Evolutionary conservation across 495 filamentous ascomycete genomes (phyloP), one percentile per base, ranked within the genome.

Genomic region (Podospora didyma): DNA sequence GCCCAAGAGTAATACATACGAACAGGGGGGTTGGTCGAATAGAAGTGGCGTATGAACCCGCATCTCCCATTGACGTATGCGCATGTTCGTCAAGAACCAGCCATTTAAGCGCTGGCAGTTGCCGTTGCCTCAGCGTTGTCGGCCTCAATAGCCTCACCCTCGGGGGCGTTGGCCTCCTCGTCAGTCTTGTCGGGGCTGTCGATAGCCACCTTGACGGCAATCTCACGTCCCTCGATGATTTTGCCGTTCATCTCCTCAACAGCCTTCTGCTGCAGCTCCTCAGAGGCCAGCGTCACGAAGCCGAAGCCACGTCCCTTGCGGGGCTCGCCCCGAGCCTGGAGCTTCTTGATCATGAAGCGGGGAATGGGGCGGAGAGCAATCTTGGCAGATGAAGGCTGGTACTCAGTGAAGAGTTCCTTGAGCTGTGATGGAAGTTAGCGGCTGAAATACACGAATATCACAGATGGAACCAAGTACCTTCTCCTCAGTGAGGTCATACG

Each of bases 291-390:
- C 60, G 90, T 97, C 57, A 98, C 95, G 73, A 98, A 98, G 49
- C 94, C 94, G 73, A 98, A 98, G 49, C 94, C 94, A 77, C 94
- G 94, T 51, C 95, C 96, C 88, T 98, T 98, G 81, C 94, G 95
- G 59, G 93, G 88, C 79, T 98, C 94, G 62, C 92, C 92, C 65
- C 94, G 93, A 61, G 90, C 90, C 77, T 95, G 93, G 53, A 98
- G 90, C 82, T 97, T 98, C 85, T 95, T 95, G 77, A 98, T 92
- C 94, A 98, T 98, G 84, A 96, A 98, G 62, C 92, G 93, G 51
- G 95, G 95, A 65, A 98, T 98, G 39, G 94, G 94, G 46, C 94
- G 92, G 60, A 98, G 89, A 59, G 94, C 94, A 68, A 98, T 96
- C 83, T 97, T 98, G 72, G 94, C 94, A 42, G 89, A 92, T 53